Evolutionary conservation across 768 basidiomycete genomes (phyloP).

Genomic region (Asterophora lycoperdoides): DNA sequence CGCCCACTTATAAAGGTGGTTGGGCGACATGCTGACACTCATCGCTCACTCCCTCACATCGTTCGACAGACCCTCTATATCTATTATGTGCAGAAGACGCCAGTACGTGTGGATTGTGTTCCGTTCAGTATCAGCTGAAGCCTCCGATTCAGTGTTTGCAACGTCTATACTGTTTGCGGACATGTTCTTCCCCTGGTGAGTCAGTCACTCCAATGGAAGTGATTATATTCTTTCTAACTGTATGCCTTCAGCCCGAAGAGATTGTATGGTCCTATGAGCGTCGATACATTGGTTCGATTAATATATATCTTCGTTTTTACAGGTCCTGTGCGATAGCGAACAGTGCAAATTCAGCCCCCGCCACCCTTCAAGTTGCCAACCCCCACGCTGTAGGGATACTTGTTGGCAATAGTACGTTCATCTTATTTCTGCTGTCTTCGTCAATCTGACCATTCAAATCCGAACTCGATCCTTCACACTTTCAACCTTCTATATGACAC

Average conservation of each 20-base stretch:
- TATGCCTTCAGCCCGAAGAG: conserved; percentile 19
- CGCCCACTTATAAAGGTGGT: background rate
- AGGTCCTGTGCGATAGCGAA: conserved; percentile 43
- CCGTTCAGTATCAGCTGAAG: background rate
- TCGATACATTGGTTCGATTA: conserved; percentile 11
- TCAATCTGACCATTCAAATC: conserved; percentile 1
- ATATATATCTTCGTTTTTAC: conserved; percentile 1
- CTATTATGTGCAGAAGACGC: conserved; percentile 12
- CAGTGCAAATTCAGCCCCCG: conserved; percentile 50
- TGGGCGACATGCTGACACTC: background rate
- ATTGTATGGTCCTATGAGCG: conserved; percentile 20
- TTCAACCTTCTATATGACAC: background rate
- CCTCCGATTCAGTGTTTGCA: conserved; percentile 7
- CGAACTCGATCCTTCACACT: conserved; percentile 5
- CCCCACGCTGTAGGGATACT: conserved; percentile 37
- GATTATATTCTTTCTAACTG: background rate
- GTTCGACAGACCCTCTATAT: background rate
- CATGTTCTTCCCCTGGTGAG: conserved; percentile 10
- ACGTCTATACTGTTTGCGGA: conserved; percentile 11
- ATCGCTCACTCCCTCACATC: background rate
- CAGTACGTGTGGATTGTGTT: conserved; percentile 1
- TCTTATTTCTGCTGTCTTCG: background rate
- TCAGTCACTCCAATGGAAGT: background rate
- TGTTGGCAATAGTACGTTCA: conserved; percentile 42
- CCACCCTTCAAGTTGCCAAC: conserved; percentile 41